Percentiles rank a stretch among this genome's conserved stretches.
Evolutionary conservation across 208 protist genomes (phyloP).

Genomic region (Trypanosoma cruzi): DNA sequence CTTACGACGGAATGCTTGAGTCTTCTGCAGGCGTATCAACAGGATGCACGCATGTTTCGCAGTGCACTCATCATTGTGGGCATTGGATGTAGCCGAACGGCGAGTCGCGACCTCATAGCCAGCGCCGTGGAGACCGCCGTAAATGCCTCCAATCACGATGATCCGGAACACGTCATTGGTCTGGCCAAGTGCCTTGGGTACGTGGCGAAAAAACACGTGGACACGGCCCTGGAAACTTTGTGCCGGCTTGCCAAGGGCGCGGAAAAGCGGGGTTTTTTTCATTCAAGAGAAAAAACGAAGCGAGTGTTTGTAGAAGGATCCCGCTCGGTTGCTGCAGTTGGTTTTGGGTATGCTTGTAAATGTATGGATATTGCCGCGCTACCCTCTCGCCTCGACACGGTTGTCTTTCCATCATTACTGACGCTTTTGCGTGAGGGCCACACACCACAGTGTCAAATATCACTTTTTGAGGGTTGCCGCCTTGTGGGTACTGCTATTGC

Average conservation of each 20-base stretch:
- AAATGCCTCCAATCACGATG: slow-evolving; percentile 24
- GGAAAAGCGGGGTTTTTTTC: slow-evolving; percentile 24
- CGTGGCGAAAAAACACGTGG: slow-evolving; percentile 21
- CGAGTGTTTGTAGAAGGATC: neutral
- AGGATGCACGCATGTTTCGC: neutral
- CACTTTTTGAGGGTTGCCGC: slow-evolving; percentile 9
- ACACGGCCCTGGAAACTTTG: slow-evolving; percentile 19
- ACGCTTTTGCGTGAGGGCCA: slow-evolving; percentile 16
- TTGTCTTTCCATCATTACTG: slow-evolving; percentile 1
- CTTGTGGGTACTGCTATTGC: slow-evolving; percentile 11
- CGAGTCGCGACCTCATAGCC: slow-evolving; percentile 16
- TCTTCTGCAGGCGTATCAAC: slow-evolving; percentile 14
- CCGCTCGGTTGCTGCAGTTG: slow-evolving; percentile 11
- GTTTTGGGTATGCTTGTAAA: slow-evolving; percentile 11
- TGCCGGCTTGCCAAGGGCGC: slow-evolving; percentile 20
- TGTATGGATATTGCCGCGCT: slow-evolving; percentile 8
- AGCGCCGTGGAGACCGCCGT: slow-evolving; percentile 8
- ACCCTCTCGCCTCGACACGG: slow-evolving; percentile 24
- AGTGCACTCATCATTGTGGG: slow-evolving; percentile 19
- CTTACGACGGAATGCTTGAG: neutral
- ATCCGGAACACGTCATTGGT: slow-evolving; percentile 26
- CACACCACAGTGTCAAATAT: neutral
- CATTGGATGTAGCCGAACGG: slow-evolving; percentile 13
- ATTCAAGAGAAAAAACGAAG: slow-evolving; percentile 11
- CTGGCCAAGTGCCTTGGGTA: slow-evolving; percentile 23